phyloP scores from a whole-genome alignment of 352 stramenopile genomes.

The Blastocystis sp. region DNA sequence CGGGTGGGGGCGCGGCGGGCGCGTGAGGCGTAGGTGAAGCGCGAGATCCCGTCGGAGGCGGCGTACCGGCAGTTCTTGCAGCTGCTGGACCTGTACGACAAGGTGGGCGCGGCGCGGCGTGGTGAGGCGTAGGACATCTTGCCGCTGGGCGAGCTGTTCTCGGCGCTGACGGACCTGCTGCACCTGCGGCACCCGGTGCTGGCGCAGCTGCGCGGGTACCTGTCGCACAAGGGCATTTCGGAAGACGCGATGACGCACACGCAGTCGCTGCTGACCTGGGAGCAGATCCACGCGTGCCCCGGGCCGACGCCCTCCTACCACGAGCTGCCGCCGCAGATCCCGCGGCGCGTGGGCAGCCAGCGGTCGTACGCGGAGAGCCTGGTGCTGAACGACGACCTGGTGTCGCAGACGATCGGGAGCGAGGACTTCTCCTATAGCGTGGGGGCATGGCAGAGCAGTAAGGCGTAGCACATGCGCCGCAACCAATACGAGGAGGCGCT shows the following conservation, averaged over 20 bases:
- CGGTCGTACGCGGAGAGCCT: conserved; percentile 77
- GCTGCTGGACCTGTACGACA: conserved; percentile 80
- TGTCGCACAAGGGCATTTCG: conserved; percentile 39
- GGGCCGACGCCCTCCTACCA: conserved; percentile 89
- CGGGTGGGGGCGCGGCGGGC: conserved; percentile 79
- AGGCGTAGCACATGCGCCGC: conserved; percentile 89
- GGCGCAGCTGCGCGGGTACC: conserved; percentile 24
- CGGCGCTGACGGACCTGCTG: conserved; percentile 75
- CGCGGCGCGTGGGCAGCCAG: conserved; percentile 90
- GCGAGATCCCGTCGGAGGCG: conserved; percentile 86
- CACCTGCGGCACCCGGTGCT: conserved; percentile 56
- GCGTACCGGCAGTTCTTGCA: conserved; percentile 72
- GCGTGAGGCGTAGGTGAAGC: conserved; percentile 88
- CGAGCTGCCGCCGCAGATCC: conserved; percentile 91
- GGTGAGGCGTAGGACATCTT: conserved; percentile 72
- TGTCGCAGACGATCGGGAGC: conserved; percentile 92
- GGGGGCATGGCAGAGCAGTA: no score
- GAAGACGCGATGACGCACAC: conserved; percentile 37
- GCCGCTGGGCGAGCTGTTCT: conserved; percentile 82
- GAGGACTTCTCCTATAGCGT: conserved; percentile 94
- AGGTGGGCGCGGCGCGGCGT: neutral
- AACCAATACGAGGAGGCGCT: conserved; percentile 97
- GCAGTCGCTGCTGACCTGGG: neutral
- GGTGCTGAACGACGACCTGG: conserved; percentile 84
- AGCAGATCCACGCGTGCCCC: conserved; percentile 69